Evolutionary conservation across 805 yeast species (phyloP), one percentile per base, ranked within the genome.

Genomic region (Ogataea neopini): DNA sequence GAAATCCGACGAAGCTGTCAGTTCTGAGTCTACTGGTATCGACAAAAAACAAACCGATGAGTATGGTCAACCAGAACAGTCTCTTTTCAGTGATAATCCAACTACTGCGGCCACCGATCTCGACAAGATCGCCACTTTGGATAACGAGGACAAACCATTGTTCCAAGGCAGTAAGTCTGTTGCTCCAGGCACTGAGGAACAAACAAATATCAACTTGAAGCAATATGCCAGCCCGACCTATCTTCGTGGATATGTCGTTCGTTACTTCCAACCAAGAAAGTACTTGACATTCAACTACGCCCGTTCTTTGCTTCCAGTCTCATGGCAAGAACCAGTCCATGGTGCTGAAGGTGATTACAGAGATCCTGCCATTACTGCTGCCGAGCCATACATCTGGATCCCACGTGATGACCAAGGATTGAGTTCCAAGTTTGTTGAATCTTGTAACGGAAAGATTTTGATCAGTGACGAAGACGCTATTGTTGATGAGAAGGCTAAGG

Each of bases 391-490:
- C 47, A 70, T 85, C 42, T 87, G 95, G 95, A 70, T 86, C 51
- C 81, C 86, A 36, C 76, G 71, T 54, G 95, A 87, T 64, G 70
- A 76, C 5, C 67, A 81, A 71, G 92, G 94, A 4, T 72, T 87
- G 45, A 76, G 87, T 14, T 75, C 76, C 42, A 73, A 76, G 48
- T 83, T 84, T 60, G 76, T 82, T 52, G 70, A 69, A 29, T 75
- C 75, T 53, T 81, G 86, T 10, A 65, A 73, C n/a, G 81, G 77
- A 23, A 72, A 72, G 40, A 77, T 84, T 19, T 73, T 73, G 49
- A 82, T 83, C 6, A 68, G 73, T 34, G 84, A 85, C 59, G 81
- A 71, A 14, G 73, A 78, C 55, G 83, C 94, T 5, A 63, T 67
- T 4, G 76, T 72, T 51, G 74, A 80, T 54, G 88, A 80, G 38